Conservation (phyloP, 2,329 filamentous ascomycete genomes). For the Aspergillus persii region DNA sequence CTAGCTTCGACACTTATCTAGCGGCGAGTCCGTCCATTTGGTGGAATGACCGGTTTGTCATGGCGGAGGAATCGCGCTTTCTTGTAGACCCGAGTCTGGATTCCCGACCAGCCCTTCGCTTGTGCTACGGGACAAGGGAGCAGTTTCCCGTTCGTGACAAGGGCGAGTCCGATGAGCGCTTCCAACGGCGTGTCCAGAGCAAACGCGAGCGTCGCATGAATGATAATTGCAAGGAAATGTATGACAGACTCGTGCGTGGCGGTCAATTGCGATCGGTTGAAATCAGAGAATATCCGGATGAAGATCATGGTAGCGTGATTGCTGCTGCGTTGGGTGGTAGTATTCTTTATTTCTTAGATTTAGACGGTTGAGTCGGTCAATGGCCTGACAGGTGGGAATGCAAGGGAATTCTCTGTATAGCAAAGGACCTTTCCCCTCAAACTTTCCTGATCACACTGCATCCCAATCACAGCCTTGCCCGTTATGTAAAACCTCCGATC, state of each 20-base stretch:
- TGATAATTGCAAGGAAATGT: constrained; percentile 25
- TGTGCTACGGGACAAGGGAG: constrained; percentile 38
- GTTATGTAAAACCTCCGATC: background rate
- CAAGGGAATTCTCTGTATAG: background rate
- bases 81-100: constrained; percentile 9
- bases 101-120: constrained; percentile 23
- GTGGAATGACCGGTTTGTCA: constrained; percentile 48
- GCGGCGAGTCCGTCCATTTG: constrained; percentile 49
- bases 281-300: constrained; percentile 23
- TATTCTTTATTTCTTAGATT: constrained; percentile 17
- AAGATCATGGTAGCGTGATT: constrained; percentile 35
- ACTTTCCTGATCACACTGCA: background rate
- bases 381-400: background rate
- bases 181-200: constrained; percentile 20
- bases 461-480: background rate
- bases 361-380: background rate
- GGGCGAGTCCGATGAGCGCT: constrained; percentile 31
- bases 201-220: constrained; percentile 24
- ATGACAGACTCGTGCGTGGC: constrained; percentile 13
- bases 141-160: constrained; percentile 26
- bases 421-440: too few species aligned
- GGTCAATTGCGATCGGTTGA: constrained; percentile 14
- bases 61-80: constrained; percentile 32
- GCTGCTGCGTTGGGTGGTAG: constrained; percentile 27
- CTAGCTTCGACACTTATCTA: constrained; percentile 46